phyloP scores from a whole-genome alignment of 2,329 filamentous ascomycete genomes.

The Penicillium fuscoglaucum region DNA sequence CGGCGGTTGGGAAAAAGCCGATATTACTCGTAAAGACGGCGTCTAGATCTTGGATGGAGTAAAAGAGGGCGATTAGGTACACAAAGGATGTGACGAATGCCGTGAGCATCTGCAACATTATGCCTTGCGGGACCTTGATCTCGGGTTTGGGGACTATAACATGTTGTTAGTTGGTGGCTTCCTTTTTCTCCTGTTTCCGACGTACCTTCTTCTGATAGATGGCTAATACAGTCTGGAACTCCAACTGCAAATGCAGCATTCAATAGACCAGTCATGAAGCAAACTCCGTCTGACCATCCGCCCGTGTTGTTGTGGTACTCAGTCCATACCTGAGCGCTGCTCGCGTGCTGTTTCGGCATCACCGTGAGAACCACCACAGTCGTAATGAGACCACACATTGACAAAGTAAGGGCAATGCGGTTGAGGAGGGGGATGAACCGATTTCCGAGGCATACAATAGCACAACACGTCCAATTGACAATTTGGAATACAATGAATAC shows the following conservation, averaged over 20 bases:
- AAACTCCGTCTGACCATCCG: conserved; percentile 35
- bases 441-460: conserved; percentile 56
- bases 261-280: conserved; percentile 60
- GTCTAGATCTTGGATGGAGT: conserved; percentile 46
- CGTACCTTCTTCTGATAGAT: conserved; percentile 58
- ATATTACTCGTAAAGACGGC: conserved; percentile 51
- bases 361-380: conserved; percentile 50
- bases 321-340: conserved; percentile 30
- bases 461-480: conserved; percentile 53
- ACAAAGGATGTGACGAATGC: conserved; percentile 46
- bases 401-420: conserved; percentile 55
- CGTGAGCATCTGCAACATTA: conserved; percentile 47
- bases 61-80: conserved; percentile 50
- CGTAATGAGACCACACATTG: conserved; percentile 49
- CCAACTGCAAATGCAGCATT: conserved; percentile 69
- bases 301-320: conserved; percentile 33
- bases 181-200: background rate
- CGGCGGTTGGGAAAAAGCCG: conserved; percentile 60
- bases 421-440: conserved; percentile 51
- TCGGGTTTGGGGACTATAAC: conserved; percentile 29
- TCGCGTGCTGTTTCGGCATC: conserved; percentile 48
- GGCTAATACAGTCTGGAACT: conserved; percentile 62
- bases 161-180: background rate
- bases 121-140: conserved; percentile 46
- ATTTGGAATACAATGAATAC: conserved; percentile 43